phyloP scores from a whole-genome alignment of 2,329 filamentous ascomycete genomes.

The Curvularia sp. region DNA sequence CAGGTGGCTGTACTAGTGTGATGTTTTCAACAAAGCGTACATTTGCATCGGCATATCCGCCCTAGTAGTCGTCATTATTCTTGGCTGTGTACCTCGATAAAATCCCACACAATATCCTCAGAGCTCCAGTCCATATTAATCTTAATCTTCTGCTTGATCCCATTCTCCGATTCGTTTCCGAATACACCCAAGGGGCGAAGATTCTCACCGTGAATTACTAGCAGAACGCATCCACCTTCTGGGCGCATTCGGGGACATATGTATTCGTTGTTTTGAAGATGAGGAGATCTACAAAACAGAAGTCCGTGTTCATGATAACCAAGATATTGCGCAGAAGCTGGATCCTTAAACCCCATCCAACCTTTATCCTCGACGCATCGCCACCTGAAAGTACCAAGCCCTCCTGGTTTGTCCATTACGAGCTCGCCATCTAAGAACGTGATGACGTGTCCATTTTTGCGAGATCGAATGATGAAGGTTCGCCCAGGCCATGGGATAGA shows the following conservation, averaged over 20 bases:
- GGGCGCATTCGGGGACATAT: conserved; percentile 15
- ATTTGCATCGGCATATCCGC: background rate
- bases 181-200: conserved; percentile 14
- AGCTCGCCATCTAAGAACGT: conserved; percentile 43
- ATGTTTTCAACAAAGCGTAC: background rate
- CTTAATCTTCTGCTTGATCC: conserved; percentile 8
- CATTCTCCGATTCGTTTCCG: conserved; percentile 6
- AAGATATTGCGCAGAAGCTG: conserved; percentile 30
- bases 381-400: conserved; percentile 45
- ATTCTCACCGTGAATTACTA: background rate
- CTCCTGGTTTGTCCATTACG: conserved; percentile 35
- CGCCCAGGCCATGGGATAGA: conserved; percentile 35
- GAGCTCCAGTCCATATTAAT: conserved; percentile 9
- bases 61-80: background rate
- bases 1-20: background rate
- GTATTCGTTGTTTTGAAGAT: conserved; percentile 11
- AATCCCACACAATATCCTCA: conserved; percentile 12
- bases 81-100: conserved; percentile 14
- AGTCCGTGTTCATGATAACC: conserved; percentile 11
- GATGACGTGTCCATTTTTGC: conserved; percentile 34
- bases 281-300: conserved; percentile 3
- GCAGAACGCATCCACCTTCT: conserved; percentile 13
- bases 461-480: conserved; percentile 44
- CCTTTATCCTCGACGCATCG: conserved; percentile 48
- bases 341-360: conserved; percentile 52